Percentiles rank a stretch among this genome's conserved stretches.
Conservation (phyloP, 805 yeast species). For the Candida taoyuanica region DNA sequence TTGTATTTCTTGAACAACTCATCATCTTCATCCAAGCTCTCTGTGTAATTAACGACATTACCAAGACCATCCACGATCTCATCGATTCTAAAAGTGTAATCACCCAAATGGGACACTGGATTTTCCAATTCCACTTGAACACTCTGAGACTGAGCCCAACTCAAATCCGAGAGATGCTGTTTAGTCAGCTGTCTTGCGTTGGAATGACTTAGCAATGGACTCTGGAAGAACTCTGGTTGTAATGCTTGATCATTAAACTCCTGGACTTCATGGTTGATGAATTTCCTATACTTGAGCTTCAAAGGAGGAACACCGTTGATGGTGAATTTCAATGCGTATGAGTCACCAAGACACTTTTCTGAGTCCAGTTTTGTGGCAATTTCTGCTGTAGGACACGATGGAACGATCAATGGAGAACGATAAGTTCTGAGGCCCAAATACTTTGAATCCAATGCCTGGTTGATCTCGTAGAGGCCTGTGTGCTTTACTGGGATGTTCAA, state of each 20-base stretch:
- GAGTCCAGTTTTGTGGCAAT: constrained; percentile 32
- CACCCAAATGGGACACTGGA: constrained; percentile 42
- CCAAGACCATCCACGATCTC: constrained; percentile 66
- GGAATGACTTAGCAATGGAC: constrained; percentile 42
- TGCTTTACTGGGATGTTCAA: constrained; percentile 58
- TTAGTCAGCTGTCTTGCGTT: constrained; percentile 25
- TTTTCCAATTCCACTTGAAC: constrained; percentile 43
- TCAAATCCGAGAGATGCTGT: constrained; percentile 35
- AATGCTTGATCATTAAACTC: constrained; percentile 38
- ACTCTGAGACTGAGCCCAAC: constrained; percentile 38
- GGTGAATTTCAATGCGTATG: constrained; percentile 47
- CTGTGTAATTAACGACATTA: constrained; percentile 43
- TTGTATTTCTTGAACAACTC: constrained; percentile 29
- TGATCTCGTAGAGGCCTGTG: constrained; percentile 77
- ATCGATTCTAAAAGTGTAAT: constrained; percentile 50
- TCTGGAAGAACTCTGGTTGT: constrained; percentile 47
- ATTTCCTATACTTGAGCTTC: constrained; percentile 49
- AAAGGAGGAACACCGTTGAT: constrained; percentile 79
- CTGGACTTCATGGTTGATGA: constrained; percentile 33
- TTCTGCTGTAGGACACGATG: constrained; percentile 73
- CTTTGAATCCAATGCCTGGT: constrained; percentile 61
- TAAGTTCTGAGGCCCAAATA: constrained; percentile 56
- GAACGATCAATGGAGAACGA: constrained; percentile 58
- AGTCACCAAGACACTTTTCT: constrained; percentile 61
- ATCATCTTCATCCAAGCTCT: constrained; percentile 26